Evolutionary conservation across 805 yeast species (phyloP), one percentile per base, ranked within the genome.

Genomic region (Brettanomyces sp.): DNA sequence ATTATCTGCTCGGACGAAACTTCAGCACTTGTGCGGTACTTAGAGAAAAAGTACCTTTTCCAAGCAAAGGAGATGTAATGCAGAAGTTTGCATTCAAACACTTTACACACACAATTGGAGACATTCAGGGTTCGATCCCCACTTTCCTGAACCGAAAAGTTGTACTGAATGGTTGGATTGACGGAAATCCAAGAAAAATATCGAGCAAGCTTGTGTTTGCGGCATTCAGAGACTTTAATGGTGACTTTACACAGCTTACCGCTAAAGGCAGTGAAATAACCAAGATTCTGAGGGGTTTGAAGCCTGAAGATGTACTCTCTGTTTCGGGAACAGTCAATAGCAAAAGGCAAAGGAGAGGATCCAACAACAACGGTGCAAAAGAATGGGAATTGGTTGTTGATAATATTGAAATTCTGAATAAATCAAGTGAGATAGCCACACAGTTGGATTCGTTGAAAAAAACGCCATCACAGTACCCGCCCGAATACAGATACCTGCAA

Each of bases 161-260:
- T 2, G 69, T 73, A 0, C 52, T 91, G 6, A 78, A 86, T 51
- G 98, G 99, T 0, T 93, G 96, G 88, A 74, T 91, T 14, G 79
- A 87, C 56, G 69, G 75, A 22, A 80, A 82, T 52, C 93, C 96
- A 0, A 73, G 82, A 45, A 77, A 79, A 45, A 67, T 85, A 45
- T 80, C 91, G 3, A 79, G 78, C 44, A 64, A 64, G 9, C 67
- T 86, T 42, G 72, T 77, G 1, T 91, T 93, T 68, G 93, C 84
- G 2, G 77, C 74, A 25, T 64, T 91, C 12, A 70, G 98, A 50
- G 98, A 90, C 58, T 57, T 69, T 32, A 68, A 77, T 38, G 96
- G 96, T 0, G 76, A 80, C 41, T 51, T 64, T 7, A 70, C 80
- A 7, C 96, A 90, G 56, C 51, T 86, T 46, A 65, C 75, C 5